Conservation (phyloP, 2,329 filamentous ascomycete species). For the Kalmusia sp. region DNA sequence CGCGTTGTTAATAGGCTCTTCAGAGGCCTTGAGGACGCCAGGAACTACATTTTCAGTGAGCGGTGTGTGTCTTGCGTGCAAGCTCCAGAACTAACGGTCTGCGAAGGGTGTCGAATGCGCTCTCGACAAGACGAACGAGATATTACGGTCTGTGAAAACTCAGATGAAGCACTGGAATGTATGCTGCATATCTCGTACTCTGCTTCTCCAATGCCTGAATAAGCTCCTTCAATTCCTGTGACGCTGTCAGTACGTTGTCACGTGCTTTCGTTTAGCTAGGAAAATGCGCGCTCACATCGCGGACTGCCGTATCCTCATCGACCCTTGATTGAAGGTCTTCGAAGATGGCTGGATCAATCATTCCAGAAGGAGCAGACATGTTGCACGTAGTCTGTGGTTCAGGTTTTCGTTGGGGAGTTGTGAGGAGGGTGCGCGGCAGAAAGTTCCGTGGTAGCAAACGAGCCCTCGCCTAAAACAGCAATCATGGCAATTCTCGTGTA, state of each 20-base stretch:
- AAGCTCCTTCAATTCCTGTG: constrained; percentile 76
- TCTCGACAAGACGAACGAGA: constrained; percentile 83
- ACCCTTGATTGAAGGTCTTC: constrained; percentile 86
- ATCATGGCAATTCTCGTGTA: too few species aligned
- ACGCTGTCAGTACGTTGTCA: constrained; percentile 38
- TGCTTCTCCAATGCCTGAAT: constrained; percentile 83
- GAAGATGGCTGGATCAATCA: constrained; percentile 85
- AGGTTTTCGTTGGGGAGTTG: background rate
- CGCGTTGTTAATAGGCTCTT: constrained; percentile 74
- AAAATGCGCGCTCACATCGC: constrained; percentile 64
- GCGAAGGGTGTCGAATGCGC: constrained; percentile 84
- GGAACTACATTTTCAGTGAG: constrained; percentile 61
- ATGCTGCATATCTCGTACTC: constrained; percentile 48
- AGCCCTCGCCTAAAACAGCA: constrained; percentile 3
- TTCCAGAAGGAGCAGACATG: constrained; percentile 49
- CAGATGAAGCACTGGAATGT: too few species aligned
- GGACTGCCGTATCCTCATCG: constrained; percentile 82
- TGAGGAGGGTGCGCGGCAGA: background rate
- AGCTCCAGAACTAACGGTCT: constrained; percentile 57
- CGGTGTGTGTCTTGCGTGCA: background rate
- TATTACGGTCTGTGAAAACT: constrained; percentile 67
- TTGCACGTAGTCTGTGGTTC: background rate
- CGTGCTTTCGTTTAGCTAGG: constrained; percentile 21
- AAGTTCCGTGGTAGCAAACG: constrained; percentile 4
- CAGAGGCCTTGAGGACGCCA: constrained; percentile 72